phyloP scores from a whole-genome alignment of 2,329 filamentous ascomycete genomes.

The Alternaria tenuissima region DNA sequence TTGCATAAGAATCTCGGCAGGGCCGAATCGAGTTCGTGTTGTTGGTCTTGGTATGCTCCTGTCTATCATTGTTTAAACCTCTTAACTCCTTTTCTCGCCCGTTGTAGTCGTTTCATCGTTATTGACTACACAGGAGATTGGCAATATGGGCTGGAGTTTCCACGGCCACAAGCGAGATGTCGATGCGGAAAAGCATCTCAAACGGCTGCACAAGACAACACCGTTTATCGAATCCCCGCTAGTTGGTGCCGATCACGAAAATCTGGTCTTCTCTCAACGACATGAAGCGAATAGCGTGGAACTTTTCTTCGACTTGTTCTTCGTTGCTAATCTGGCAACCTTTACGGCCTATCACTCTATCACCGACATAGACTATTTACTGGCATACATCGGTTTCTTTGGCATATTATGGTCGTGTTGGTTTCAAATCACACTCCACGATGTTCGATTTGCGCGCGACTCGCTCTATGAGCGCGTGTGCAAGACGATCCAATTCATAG shows the following conservation, averaged over 20 bases:
- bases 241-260: constrained; percentile 46
- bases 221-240: constrained; percentile 49
- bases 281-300: constrained; percentile 52
- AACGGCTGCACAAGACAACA: constrained; percentile 44
- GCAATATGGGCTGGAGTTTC: constrained; percentile 44
- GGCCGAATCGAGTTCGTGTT: neutral
- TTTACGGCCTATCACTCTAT: constrained; percentile 52
- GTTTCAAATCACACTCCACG: constrained; percentile 52
- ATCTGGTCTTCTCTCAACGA: constrained; percentile 49
- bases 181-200: constrained; percentile 49
- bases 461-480: constrained; percentile 49
- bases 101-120: neutral
- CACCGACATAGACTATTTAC: constrained; percentile 42
- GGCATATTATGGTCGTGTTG: constrained; percentile 50
- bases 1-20: constrained; percentile 14
- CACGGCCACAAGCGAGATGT: constrained; percentile 40
- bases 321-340: constrained; percentile 50
- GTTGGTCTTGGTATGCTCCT: neutral
- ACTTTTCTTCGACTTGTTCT: constrained; percentile 48
- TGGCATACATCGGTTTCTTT: constrained; percentile 51
- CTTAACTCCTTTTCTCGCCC: neutral
- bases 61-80: neutral
- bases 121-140: neutral
- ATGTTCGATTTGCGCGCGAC: constrained; percentile 52
- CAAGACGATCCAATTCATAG: constrained; percentile 50